Conservation (phyloP, 1,284 basidiomycete species). For the Microbotryum violaceum region DNA sequence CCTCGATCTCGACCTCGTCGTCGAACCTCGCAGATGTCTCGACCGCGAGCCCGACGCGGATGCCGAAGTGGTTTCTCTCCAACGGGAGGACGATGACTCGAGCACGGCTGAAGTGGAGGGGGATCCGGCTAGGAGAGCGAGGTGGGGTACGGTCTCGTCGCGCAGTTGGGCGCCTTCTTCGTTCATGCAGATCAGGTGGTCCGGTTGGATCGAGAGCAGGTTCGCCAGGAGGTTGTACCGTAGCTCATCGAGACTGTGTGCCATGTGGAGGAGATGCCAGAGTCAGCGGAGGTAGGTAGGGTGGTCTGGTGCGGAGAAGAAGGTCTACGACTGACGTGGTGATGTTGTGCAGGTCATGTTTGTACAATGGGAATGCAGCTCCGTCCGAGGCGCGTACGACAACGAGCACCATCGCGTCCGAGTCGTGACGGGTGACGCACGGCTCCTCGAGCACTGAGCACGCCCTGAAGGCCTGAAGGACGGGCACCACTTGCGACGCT, state of each 20-base stretch:
- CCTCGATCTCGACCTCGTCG: neutral
- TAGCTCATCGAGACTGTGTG: conserved; percentile 23
- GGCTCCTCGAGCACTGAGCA: too few relatives aligned
- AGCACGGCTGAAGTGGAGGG: neutral
- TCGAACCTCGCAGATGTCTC: neutral
- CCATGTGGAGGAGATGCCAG: neutral
- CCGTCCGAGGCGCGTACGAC: conserved; percentile 26
- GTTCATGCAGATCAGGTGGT: conserved; percentile 31
- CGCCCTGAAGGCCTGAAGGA: too few relatives aligned
- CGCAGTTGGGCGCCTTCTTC: conserved; percentile 24
- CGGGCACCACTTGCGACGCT: too few relatives aligned
- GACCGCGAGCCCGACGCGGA: neutral
- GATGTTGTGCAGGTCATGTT: conserved; percentile 18
- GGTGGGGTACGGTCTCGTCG: conserved; percentile 16
- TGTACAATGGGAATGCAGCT: conserved; percentile 17
- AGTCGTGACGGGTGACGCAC: too few relatives aligned
- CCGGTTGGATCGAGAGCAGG: conserved; percentile 23
- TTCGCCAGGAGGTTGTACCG: conserved; percentile 19
- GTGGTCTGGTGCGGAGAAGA: neutral
- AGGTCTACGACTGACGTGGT: conserved; percentile 13
- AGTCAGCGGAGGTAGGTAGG: too few relatives aligned
- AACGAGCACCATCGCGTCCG: conserved; percentile 5
- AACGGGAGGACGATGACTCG: neutral
- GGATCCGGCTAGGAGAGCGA: conserved; percentile 13
- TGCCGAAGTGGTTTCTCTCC: neutral